A percentile compares a stretch with the other conserved stretches of the same genome.
phyloP scores from a whole-genome alignment of 176 grass and related monocot genomes.

The Neostapfia colusana region DNA sequence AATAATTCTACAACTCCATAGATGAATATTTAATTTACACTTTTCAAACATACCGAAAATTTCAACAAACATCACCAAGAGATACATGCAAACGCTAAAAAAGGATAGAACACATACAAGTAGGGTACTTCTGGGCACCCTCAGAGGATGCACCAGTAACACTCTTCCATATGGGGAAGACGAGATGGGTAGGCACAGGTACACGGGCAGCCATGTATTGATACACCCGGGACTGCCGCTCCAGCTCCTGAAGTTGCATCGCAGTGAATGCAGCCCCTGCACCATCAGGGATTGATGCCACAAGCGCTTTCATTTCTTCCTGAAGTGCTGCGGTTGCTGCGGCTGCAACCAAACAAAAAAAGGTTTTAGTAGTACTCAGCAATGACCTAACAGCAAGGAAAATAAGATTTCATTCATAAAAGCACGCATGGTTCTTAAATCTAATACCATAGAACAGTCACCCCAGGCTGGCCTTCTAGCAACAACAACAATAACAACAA shows the following conservation, averaged over 20 bases:
- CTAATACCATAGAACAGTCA: not conserved
- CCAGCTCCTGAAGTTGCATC: slow-evolving; percentile 89
- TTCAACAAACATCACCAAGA: not conserved
- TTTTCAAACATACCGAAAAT: not conserved
- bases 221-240: slow-evolving; percentile 92
- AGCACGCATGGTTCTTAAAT: not conserved
- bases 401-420: not conserved
- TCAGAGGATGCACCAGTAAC: slow-evolving; percentile 77
- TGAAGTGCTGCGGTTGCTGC: slow-evolving; percentile 47
- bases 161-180: slow-evolving; percentile 96
- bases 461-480: not conserved
- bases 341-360: slow-evolving; percentile 40
- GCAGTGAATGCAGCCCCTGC: slow-evolving; percentile 67
- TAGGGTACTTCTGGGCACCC: slow-evolving; percentile 78
- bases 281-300: slow-evolving; percentile 57
- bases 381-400: not conserved
- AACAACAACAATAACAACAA: not conserved
- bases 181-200: slow-evolving; percentile 88
- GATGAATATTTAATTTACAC: not conserved
- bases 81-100: not conserved
- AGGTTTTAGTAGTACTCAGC: not conserved
- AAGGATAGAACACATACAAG: slow-evolving; percentile 54
- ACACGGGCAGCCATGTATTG: slow-evolving; percentile 91
- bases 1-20: not conserved
- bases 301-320: slow-evolving; percentile 53